Base-by-base conservation (phyloP, 345 rosid species). In the Camelina laxa region DNA sequence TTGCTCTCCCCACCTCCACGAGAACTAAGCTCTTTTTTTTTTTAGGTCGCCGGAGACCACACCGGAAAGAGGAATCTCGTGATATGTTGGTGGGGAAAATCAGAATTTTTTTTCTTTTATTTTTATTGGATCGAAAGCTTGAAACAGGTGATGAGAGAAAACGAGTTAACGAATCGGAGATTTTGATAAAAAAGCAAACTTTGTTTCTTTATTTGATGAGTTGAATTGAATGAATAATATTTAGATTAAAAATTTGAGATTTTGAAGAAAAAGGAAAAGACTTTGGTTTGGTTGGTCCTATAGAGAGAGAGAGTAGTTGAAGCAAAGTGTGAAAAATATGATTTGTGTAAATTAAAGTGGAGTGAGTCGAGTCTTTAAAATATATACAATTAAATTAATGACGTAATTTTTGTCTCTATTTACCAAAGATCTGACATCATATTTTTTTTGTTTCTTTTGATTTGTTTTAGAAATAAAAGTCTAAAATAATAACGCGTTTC, bases 261-360 rank as follows among this genome's bases (percentile, higher is more conserved):
- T 58, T 47, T 20, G 11, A 38, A 70, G 54, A 8, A 57, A 56
- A 60, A 39, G 16, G 38, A 2, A 59, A 6, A 73, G 53, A 63
- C 63, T 73, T 70, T 44, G 22, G 35, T 73, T 70, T 44, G 22
- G 35, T 30, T 67, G 47, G 72, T 74, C 58, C n/a, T 45, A 13
- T 4, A 48, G 33, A 67, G 69, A 66, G 70, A 33, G 60, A 70
- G 61, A 76, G 80, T 77, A 1, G 80, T 70, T 77, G 76, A 57
- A 70, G 67, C 61, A 70, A 77, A 64, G 80, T 77, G 76, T 77
- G 80, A 76, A 76, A 44, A 21, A 47, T 76, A 76, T 76, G 76
- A 77, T 1, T 48, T 70, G 67, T 47, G 53, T 77, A 7, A 77
- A 77, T 77, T 70, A 77, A 77, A 77, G 80, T 64, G 47, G 5